Conservation (phyloP, 371 early-diverging fungal genomes). For the Funneliformis caledonium region DNA sequence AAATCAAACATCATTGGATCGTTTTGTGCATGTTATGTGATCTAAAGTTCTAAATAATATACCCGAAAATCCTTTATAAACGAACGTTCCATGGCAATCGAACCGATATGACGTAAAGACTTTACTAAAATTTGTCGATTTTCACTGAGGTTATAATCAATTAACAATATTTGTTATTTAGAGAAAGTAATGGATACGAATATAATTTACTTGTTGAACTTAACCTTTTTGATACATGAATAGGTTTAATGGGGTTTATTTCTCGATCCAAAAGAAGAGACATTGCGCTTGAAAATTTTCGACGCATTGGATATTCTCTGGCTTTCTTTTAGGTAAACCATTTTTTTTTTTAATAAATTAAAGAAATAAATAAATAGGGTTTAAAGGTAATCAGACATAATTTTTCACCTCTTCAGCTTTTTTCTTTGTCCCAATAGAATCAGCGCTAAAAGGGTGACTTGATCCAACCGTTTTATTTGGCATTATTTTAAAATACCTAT, state of each 20-base stretch:
- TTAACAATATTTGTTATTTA: background rate
- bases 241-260: background rate
- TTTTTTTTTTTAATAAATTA: background rate
- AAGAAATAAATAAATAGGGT: background rate
- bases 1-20: background rate
- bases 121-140: background rate
- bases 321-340: background rate
- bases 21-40: background rate
- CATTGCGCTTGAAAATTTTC: background rate
- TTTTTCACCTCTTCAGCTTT: background rate
- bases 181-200: background rate
- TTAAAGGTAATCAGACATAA: background rate
- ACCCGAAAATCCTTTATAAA: slow-evolving; percentile 11
- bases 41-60: background rate
- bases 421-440: slow-evolving; percentile 8
- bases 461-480: background rate
- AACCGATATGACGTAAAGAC: background rate
- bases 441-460: background rate
- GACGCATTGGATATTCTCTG: background rate
- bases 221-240: background rate
- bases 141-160: background rate
- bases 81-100: background rate
- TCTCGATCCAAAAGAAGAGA: slow-evolving; percentile 1
- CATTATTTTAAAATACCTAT: slow-evolving; percentile 58
- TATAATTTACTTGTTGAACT: background rate